Percentiles rank a stretch among this genome's conserved stretches.
Evolutionary conservation across 768 basidiomycete species (phyloP).

Genomic region (Tylopilus vinaceipallidus): DNA sequence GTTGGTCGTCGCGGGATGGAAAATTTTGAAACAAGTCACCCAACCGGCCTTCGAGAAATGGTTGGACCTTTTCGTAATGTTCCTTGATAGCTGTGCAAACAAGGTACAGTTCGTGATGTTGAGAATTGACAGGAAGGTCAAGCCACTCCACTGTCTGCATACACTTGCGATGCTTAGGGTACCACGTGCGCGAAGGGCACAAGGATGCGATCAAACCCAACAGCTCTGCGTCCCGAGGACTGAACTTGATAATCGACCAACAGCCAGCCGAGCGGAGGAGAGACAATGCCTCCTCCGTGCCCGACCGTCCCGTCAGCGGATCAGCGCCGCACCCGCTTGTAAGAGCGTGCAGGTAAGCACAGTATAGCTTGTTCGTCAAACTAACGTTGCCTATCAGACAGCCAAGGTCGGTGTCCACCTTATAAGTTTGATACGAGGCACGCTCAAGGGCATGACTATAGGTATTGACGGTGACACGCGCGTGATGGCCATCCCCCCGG

Average conservation of each 20-base stretch:
- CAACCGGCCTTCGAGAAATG: conserved; percentile 4
- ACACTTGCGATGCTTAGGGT: conserved; percentile 23
- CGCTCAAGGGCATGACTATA: neutral
- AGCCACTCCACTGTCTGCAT: conserved; percentile 41
- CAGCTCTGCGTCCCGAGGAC: conserved; percentile 25
- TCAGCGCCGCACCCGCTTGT: conserved; percentile 41
- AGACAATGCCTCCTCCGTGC: conserved; percentile 42
- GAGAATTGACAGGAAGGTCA: conserved; percentile 21
- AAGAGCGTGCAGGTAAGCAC: conserved; percentile 43
- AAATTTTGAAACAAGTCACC: neutral
- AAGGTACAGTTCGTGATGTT: conserved; percentile 26
- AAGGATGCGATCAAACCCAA: conserved; percentile 33
- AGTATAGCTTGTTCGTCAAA: conserved; percentile 32
- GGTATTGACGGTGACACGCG: conserved; percentile 5
- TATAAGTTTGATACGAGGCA: conserved; percentile 27
- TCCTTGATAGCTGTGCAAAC: conserved; percentile 27
- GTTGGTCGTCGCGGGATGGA: neutral
- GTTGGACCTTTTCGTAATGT: conserved; percentile 12
- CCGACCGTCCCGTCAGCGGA: conserved; percentile 43
- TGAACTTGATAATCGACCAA: conserved; percentile 38
- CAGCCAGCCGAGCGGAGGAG: conserved; percentile 37
- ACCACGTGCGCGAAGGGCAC: conserved; percentile 26
- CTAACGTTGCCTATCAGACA: conserved; percentile 24
- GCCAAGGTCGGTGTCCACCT: conserved; percentile 30
- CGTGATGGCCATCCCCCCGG: conserved; percentile 5